Evolutionary conservation across 306 rosid genomes (phyloP), one percentile per base, ranked within the genome.

Genomic region (Rubus parviflorus): DNA sequence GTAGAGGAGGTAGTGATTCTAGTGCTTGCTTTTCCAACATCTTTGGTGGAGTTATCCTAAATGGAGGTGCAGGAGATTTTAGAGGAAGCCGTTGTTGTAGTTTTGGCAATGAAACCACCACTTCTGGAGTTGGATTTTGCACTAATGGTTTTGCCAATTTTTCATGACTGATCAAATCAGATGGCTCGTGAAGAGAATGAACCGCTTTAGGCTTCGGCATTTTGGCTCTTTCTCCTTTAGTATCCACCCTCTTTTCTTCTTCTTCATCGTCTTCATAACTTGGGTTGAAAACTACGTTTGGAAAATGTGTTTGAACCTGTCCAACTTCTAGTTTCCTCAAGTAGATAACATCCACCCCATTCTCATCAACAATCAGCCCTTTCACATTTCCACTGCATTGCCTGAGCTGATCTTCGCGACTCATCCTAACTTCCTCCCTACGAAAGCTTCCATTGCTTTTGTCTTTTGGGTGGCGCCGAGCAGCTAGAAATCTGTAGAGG

Each of bases 311-410:
- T 68, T 64, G 54, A 79, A 72, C 38, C 42, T 84, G 76, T 16
- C 86, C 89, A 16, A 79, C 85, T 82, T 88, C 87, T 30, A 69
- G 80, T 64, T 82, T 86, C 80, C 77, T 77, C 86, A 75, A 75
- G 48, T 87, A 83, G 67, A 90, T 75, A 57, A 78, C 79, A 75
- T 85, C 89, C 68, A 80, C 68, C 25, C 89, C 88, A 73, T 88
- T 83, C 71, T 86, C 87, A 58, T 81, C 84, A 75, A 79, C 88
- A 63, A 86, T 72, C 73, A 72, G 25, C 11, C 84, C 96, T 48
- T 85, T 88, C 72, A 87, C 84, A 78, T 75, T 85, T 25, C 86
- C 83, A 42, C 87, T 71, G 62, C 75, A 41, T 75, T 82, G 78
- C 76, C 81, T 85, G 3, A 90, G 73, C 52, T 30, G 43, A 68